Percentiles rank a stretch among this genome's conserved stretches.
Conservation (phyloP, 2,329 filamentous ascomycete species). For the Pestalotiopsis fici region DNA sequence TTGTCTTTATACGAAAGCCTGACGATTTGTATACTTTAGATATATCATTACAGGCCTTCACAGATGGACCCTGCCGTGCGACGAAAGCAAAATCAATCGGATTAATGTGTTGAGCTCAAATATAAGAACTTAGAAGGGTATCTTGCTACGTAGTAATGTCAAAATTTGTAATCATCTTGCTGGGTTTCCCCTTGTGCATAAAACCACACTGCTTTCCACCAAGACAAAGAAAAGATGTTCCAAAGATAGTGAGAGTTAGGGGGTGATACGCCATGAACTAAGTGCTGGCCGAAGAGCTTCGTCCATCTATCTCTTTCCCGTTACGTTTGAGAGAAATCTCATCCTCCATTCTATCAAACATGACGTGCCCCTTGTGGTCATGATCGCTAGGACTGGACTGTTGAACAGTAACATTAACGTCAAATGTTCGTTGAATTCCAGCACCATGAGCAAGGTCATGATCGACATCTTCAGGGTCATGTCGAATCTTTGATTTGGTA, state of each 20-base stretch:
- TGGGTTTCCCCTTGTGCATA: background rate
- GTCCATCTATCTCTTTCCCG: conserved; percentile 4
- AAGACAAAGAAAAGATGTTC: background rate
- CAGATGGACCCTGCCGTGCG: too few relatives aligned
- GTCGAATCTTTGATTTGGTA: conserved; percentile 49
- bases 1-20: too few relatives aligned
- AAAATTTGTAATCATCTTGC: background rate
- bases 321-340: conserved; percentile 14
- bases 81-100: background rate
- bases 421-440: conserved; percentile 11
- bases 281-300: conserved; percentile 4
- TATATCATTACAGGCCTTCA: too few relatives aligned
- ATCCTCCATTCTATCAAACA: conserved; percentile 49
- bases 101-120: background rate
- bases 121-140: background rate
- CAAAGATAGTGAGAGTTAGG: background rate
- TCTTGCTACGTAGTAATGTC: background rate
- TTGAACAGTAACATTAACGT: conserved; percentile 12
- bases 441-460: conserved; percentile 23
- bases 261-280: background rate
- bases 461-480: conserved; percentile 38
- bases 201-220: background rate
- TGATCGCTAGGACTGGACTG: conserved; percentile 24
- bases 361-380: conserved; percentile 1
- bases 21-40: too few relatives aligned